Evolutionary conservation across 2,329 filamentous ascomycete species (phyloP).

Genomic region (Talaromyces verruculosus): DNA sequence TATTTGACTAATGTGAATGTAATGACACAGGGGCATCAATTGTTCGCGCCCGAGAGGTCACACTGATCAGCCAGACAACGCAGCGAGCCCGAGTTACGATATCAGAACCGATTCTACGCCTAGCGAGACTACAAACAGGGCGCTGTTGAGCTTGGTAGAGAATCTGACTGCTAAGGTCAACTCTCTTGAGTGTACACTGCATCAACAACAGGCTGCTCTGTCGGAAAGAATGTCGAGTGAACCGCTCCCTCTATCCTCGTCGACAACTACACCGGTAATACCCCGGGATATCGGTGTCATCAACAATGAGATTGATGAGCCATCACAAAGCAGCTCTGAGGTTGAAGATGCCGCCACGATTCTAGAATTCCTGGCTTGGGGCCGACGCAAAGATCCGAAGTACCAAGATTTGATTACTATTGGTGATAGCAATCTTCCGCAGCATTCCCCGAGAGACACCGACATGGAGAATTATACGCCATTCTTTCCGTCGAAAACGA

Average conservation of each 20-base stretch:
- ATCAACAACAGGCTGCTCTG: not conserved
- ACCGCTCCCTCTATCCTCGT: not conserved
- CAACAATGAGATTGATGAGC: not conserved
- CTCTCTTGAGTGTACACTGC: not conserved
- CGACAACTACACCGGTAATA: not conserved
- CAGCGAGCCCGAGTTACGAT: not conserved
- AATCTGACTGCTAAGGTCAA: slow-evolving; percentile 5
- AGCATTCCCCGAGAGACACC: not conserved
- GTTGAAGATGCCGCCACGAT: slow-evolving; percentile 46
- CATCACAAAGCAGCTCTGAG: slow-evolving; percentile 23
- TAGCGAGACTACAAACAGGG: not conserved
- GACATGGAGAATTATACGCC: slow-evolving; percentile 8
- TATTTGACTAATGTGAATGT: not conserved
- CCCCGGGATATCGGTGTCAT: not conserved
- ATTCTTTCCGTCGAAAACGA: slow-evolving; percentile 8
- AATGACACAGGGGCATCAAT: not conserved
- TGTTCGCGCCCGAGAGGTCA: slow-evolving; percentile 10
- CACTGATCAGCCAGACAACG: not conserved
- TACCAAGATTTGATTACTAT: slow-evolving; percentile 7
- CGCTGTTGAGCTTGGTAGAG: slow-evolving; percentile 8
- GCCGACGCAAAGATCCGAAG: slow-evolving; percentile 42
- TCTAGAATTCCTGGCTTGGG: slow-evolving; percentile 50
- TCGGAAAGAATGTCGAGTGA: slow-evolving; percentile 5
- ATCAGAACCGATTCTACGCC: not conserved
- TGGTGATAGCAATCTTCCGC: not conserved